These are phyloP conservation scores for Straminergon stramineum DNA, from an alignment of 225 moss, liverwort and hornwort genomes.

Conservation along the genomic window DNA sequence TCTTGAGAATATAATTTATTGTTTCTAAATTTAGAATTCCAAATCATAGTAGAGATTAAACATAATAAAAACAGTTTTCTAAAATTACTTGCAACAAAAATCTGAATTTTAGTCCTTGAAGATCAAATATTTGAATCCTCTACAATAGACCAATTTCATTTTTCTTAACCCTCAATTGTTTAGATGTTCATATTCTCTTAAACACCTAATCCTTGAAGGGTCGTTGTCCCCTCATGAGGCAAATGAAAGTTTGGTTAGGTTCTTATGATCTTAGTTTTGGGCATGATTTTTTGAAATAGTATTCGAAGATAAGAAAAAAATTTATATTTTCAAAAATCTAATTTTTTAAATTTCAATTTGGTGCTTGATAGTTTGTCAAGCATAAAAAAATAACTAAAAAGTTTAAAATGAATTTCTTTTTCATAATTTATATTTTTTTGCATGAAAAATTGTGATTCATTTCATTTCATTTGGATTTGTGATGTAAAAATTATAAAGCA, in stretches of 20 bases:
- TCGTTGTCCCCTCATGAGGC: fast-evolving
- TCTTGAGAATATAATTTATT: background rate
- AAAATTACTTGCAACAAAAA: too few species aligned
- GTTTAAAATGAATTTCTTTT: background rate
- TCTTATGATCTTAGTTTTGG: background rate
- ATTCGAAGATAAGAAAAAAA: background rate
- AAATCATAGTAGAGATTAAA: too few species aligned
- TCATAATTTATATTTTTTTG: background rate
- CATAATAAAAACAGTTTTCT: background rate
- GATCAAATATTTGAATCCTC: background rate
- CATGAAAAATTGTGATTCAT: background rate
- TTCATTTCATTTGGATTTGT: background rate
- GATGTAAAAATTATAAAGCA: background rate
- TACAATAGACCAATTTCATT: background rate
- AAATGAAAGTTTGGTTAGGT: background rate
- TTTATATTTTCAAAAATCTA: fast-evolving
- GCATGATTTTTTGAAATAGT: background rate
- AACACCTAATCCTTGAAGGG: background rate
- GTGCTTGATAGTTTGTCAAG: background rate
- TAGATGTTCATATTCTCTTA: background rate
- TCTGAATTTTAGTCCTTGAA: background rate
- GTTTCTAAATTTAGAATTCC: too few species aligned
- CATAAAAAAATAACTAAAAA: background rate
- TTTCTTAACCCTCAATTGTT: too few species aligned
- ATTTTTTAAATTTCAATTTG: background rate